phyloP scores from a whole-genome alignment of 75 land plant species.

The Sequoiadendron giganteum region DNA sequence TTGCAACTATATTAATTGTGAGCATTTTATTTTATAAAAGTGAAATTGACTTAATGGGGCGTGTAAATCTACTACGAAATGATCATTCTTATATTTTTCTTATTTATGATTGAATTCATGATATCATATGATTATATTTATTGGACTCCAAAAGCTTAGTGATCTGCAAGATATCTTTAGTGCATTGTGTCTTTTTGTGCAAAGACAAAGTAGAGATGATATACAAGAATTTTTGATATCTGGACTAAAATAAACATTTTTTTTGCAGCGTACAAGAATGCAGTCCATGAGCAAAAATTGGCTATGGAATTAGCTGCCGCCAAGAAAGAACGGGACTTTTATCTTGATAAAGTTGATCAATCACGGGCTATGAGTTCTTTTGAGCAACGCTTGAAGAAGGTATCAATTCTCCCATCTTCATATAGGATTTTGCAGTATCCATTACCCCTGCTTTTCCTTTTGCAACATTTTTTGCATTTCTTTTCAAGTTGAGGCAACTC shows the following conservation, averaged over 20 bases:
- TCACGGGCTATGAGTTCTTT: slow-evolving; percentile 62
- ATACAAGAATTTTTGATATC: not conserved
- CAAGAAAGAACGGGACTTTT: slow-evolving; percentile 87
- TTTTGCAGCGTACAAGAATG: slow-evolving; percentile 74
- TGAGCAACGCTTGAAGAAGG: slow-evolving; percentile 77
- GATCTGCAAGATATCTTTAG: not conserved
- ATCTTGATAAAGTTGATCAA: slow-evolving; percentile 78
- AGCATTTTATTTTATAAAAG: not conserved
- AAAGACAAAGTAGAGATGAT: not conserved
- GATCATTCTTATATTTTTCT: not conserved
- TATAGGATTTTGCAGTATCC: not conserved
- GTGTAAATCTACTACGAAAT: not conserved
- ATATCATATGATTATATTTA: not conserved
- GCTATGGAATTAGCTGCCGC: slow-evolving; percentile 89
- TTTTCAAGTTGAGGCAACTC: slow-evolving; percentile 5
- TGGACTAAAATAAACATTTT: not conserved
- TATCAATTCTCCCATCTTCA: slow-evolving; percentile 11
- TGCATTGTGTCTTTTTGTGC: not conserved
- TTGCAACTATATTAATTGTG: not conserved
- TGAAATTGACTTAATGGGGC: not conserved
- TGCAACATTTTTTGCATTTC: not conserved
- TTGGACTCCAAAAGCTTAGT: not conserved
- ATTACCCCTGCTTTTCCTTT: not conserved
- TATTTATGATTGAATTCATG: not conserved
- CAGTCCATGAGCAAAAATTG: slow-evolving; percentile 77